These are phyloP conservation scores for Selaginella tamariscina DNA, from an alignment of 75 land plant species.

Conservation along the genomic window DNA sequence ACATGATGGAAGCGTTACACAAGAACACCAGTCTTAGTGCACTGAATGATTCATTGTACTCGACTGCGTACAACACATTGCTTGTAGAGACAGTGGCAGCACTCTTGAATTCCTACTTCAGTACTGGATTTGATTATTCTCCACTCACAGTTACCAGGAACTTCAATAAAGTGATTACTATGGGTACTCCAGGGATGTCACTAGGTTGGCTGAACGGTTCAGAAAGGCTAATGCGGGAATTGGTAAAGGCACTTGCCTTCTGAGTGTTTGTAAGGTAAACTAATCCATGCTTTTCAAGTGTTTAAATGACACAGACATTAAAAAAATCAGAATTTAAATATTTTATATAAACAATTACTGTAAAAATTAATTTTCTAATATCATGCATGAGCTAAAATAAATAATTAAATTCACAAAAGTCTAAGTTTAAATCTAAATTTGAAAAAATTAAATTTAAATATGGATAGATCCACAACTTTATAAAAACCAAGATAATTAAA, in stretches of 20 bases:
- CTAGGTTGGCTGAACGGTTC: not conserved
- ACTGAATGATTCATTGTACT: not conserved
- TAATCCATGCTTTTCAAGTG: not conserved
- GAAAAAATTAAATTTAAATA: too few species aligned
- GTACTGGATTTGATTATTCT: not conserved
- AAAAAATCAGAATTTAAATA: too few species aligned
- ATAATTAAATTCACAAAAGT: too few species aligned
- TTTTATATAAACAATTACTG: too few species aligned
- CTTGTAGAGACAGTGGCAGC: not conserved
- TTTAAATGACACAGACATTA: too few species aligned
- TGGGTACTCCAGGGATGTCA: not conserved
- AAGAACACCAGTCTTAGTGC: not conserved
- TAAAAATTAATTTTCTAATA: too few species aligned
- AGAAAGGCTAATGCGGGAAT: not conserved
- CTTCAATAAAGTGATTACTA: not conserved
- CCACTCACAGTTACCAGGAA: not conserved
- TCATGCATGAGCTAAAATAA: too few species aligned
- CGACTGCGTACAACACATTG: not conserved
- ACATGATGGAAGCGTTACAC: not conserved
- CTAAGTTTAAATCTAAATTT: too few species aligned
- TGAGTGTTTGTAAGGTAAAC: not conserved
- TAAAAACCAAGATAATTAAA: too few species aligned
- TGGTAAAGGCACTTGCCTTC: not conserved
- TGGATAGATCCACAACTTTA: too few species aligned
- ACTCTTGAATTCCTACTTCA: not conserved